Percentiles rank a stretch among this genome's conserved stretches.
These are phyloP conservation scores for Panicum virgatum DNA, from an alignment of 202 grass and related monocot genomes.

Conservation along the genomic window DNA sequence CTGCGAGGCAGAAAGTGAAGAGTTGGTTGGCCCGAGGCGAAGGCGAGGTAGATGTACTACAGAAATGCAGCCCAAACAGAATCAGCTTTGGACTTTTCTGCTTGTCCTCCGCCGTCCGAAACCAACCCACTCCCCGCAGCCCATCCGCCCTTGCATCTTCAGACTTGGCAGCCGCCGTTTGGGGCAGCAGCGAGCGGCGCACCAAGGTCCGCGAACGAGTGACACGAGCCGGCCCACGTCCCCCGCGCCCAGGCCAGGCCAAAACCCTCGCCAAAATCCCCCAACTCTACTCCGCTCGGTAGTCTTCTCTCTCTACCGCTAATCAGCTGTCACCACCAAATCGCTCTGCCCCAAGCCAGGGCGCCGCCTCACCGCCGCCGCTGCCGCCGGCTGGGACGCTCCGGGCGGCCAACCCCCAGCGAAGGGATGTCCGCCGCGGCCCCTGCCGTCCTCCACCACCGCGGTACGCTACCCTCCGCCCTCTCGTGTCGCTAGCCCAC, in stretches of 20 bases:
- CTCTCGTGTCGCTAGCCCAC: not conserved
- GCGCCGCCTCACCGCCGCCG: constrained; percentile 1
- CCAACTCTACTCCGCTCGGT: not conserved
- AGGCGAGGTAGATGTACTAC: too few relatives aligned
- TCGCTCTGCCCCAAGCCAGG: not conserved
- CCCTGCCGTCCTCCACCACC: constrained; percentile 34
- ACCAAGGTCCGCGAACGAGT: not conserved
- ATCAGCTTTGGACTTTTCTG: not conserved
- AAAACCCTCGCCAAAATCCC: constrained; percentile 38
- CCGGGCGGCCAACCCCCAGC: not conserved
- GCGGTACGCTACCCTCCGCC: constrained; percentile 45
- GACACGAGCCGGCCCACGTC: constrained; percentile 39
- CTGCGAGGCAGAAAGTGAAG: too few relatives aligned
- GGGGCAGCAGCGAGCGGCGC: not conserved
- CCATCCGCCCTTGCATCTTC: not conserved
- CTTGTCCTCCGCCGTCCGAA: not conserved
- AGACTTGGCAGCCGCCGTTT: too few relatives aligned
- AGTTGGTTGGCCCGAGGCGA: too few relatives aligned
- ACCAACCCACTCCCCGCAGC: not conserved
- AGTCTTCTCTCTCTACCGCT: not conserved
- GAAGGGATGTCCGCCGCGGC: constrained; percentile 37
- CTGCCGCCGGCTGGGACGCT: not conserved
- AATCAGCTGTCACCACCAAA: constrained; percentile 18
- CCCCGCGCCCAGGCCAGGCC: not conserved
- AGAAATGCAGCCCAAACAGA: not conserved